phyloP scores from a whole-genome alignment of 371 early-diverging fungal genomes.

The Mucor sp. region DNA sequence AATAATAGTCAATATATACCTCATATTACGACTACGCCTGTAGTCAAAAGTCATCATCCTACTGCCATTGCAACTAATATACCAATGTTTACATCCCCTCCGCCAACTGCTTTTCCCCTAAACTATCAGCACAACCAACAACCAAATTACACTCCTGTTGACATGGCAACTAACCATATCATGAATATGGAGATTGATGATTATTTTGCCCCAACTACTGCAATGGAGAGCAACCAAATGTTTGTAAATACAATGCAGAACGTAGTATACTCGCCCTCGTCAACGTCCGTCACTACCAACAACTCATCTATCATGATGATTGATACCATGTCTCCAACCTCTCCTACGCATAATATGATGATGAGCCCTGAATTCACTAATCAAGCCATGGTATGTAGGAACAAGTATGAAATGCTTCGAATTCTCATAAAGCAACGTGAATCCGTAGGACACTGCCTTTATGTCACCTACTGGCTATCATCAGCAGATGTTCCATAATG shows the following conservation, averaged over 20 bases:
- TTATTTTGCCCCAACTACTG: constrained; percentile 11
- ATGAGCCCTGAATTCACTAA: constrained; percentile 12
- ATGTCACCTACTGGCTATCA: constrained; percentile 10
- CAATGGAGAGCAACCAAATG: constrained; percentile 4
- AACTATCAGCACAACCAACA: constrained; percentile 14
- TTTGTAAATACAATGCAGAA: constrained; percentile 2
- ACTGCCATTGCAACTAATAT: neutral
- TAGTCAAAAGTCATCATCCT: constrained; percentile 26
- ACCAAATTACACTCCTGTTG: constrained; percentile 4
- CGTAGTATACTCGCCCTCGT: constrained; percentile 15
- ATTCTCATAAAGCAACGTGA: neutral
- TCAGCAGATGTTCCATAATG: neutral
- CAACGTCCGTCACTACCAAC: constrained; percentile 24
- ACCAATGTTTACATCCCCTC: constrained; percentile 7
- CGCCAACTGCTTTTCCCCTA: constrained; percentile 3
- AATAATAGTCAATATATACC: constrained; percentile 3
- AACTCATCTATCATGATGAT: constrained; percentile 17
- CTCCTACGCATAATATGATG: constrained; percentile 9
- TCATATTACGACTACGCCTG: constrained; percentile 24
- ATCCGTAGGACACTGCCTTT: constrained; percentile 15
- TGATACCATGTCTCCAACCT: constrained; percentile 18
- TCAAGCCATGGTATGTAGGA: constrained; percentile 14
- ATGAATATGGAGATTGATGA: constrained; percentile 28
- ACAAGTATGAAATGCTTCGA: neutral
- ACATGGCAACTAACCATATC: constrained; percentile 7